phyloP scores from a whole-genome alignment of 2,329 filamentous ascomycete species.

The Talaromyces sp. region DNA sequence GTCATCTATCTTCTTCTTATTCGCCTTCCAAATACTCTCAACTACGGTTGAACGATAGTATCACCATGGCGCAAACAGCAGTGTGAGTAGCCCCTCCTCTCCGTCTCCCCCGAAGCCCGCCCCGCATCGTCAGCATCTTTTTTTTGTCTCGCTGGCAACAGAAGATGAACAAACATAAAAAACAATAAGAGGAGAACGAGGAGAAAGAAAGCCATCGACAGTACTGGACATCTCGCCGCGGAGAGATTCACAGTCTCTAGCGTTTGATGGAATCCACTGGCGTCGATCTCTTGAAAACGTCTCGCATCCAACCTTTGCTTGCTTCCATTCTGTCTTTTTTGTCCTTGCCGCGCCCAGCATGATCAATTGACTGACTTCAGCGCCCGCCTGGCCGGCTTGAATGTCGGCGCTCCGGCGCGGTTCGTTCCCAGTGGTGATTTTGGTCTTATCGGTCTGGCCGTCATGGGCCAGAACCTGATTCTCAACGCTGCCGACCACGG shows the following conservation, averaged over 20 bases:
- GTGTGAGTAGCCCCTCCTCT: slow-evolving; percentile 35
- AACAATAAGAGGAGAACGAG: not conserved
- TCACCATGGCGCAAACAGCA: slow-evolving; percentile 43
- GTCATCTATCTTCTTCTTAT: not conserved
- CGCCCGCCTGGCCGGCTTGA: slow-evolving; percentile 70
- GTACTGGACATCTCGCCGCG: not conserved
- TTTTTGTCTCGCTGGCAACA: not conserved
- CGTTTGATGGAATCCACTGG: not conserved
- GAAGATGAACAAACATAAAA: not conserved
- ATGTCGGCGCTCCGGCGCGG: slow-evolving; percentile 61
- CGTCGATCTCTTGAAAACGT: not conserved
- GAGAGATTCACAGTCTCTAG: not conserved
- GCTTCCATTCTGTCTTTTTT: not conserved
- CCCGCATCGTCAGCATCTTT: slow-evolving; percentile 5
- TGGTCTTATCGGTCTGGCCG: slow-evolving; percentile 87
- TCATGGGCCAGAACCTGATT: slow-evolving; percentile 87
- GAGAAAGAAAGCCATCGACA: not conserved
- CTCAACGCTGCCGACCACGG: slow-evolving; percentile 85
- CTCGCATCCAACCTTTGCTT: not conserved
- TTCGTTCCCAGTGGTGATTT: slow-evolving; percentile 68
- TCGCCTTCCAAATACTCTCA: not conserved
- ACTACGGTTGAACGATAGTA: slow-evolving; percentile 8
- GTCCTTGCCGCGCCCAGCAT: slow-evolving; percentile 23
- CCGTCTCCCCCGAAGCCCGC: slow-evolving; percentile 3
- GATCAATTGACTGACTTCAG: slow-evolving; percentile 49